These are phyloP conservation scores for Umbilicaria muhlenbergii DNA, from an alignment of 495 filamentous ascomycete species.

Conservation along the genomic window DNA sequence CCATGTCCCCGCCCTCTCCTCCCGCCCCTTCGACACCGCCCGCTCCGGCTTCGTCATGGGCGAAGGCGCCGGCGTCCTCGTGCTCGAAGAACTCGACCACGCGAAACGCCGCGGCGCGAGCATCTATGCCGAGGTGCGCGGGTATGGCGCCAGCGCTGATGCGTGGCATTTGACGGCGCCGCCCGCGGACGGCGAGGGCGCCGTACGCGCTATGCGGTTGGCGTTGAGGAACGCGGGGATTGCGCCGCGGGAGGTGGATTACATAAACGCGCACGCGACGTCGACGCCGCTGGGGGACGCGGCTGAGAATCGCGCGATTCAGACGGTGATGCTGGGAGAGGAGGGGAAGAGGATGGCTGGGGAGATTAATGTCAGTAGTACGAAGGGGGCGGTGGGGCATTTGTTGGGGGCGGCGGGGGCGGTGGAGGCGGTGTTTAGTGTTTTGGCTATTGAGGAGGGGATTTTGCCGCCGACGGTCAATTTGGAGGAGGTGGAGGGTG, in stretches of 20 bases:
- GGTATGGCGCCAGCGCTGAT: constrained; percentile 79
- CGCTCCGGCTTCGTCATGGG: constrained; percentile 82
- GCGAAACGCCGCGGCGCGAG: constrained; percentile 60
- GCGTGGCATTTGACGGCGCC: constrained; percentile 90
- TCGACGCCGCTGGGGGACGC: constrained; percentile 71
- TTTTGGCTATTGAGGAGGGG: constrained; percentile 32
- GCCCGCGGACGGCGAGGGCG: constrained; percentile 62
- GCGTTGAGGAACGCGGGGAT: constrained; percentile 61
- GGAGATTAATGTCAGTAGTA: constrained; percentile 75
- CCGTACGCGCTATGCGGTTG: constrained; percentile 68
- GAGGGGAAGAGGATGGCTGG: constrained; percentile 44
- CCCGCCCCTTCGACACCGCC: constrained; percentile 74
- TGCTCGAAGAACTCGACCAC: constrained; percentile 78
- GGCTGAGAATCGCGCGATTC: constrained; percentile 78
- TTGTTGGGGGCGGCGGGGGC: constrained; percentile 63
- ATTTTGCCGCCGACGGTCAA: constrained; percentile 80
- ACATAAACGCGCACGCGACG: constrained; percentile 93
- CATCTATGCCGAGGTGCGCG: constrained; percentile 80
- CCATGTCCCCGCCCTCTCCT: constrained; percentile 51
- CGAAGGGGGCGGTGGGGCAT: constrained; percentile 50
- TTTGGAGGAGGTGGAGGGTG: constrained; percentile 40
- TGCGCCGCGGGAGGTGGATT: constrained; percentile 58
- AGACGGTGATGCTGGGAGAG: constrained; percentile 55
- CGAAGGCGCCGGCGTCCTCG: constrained; percentile 75
- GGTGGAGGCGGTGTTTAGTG: constrained; percentile 52